Evolutionary conservation across 176 grass and related monocot genomes (phyloP).

Genomic region (Oryza officinalis): DNA sequence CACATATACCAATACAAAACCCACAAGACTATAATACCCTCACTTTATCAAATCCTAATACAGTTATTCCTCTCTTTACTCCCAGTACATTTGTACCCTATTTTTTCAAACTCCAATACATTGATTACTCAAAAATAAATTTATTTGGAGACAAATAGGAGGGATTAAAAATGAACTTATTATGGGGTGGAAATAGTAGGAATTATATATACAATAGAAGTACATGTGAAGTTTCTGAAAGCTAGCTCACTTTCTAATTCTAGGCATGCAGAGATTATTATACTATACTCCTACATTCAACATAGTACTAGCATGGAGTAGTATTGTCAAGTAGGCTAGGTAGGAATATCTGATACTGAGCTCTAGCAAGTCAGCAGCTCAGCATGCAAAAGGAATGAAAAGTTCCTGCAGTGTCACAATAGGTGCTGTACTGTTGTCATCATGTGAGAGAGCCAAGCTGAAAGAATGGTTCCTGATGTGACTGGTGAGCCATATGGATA

Average conservation of each 20-base stretch:
- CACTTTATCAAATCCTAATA: too few relatives aligned
- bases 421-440: conserved; percentile 26
- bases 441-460: conserved; percentile 1
- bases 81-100: too few relatives aligned
- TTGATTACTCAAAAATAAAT: too few relatives aligned
- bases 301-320: not conserved
- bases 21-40: too few relatives aligned
- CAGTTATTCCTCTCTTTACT: too few relatives aligned
- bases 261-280: not conserved
- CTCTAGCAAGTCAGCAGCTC: not conserved
- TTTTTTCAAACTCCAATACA: too few relatives aligned
- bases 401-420: conserved; percentile 23
- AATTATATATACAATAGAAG: too few relatives aligned
- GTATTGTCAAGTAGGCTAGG: not conserved
- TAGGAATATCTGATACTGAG: conserved; percentile 31
- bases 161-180: too few relatives aligned
- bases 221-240: too few relatives aligned
- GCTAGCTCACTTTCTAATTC: not conserved
- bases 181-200: too few relatives aligned
- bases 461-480: conserved; percentile 53
- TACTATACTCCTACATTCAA: not conserved
- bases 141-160: too few relatives aligned
- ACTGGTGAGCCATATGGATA: conserved; percentile 27
- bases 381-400: not conserved
- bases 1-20: too few relatives aligned